Conservation (phyloP, 2,329 filamentous ascomycete species). For the Aspergillus tanneri region DNA sequence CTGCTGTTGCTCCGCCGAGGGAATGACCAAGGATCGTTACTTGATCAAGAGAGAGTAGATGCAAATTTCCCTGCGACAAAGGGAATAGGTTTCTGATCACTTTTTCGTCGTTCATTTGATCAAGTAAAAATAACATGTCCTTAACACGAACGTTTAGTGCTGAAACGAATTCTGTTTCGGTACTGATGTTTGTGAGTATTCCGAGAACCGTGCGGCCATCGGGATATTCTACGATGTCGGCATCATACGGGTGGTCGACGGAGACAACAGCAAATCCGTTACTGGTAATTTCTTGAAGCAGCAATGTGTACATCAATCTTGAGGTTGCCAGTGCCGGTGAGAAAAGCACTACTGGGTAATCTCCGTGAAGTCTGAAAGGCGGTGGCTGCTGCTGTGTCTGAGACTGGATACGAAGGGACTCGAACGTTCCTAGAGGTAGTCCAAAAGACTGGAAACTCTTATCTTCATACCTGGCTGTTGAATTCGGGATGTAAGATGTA, state of each 20-base stretch:
- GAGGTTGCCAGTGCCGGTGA: no score
- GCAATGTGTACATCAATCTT: no score
- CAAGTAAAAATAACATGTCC: slow-evolving; percentile 5
- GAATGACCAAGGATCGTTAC: slow-evolving; percentile 37
- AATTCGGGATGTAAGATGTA: no score
- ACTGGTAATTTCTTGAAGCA: no score
- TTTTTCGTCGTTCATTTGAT: slow-evolving; percentile 2
- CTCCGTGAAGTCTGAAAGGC: no score
- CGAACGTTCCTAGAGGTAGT: no score
- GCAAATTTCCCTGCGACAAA: slow-evolving; percentile 2
- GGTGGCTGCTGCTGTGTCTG: no score
- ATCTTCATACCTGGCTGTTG: no score
- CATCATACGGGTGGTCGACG: slow-evolving; percentile 25
- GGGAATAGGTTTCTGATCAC: not conserved
- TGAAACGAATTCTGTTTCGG: not conserved
- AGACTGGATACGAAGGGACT: no score
- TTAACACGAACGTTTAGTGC: slow-evolving; percentile 1
- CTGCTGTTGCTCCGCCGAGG: slow-evolving; percentile 35
- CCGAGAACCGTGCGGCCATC: slow-evolving; percentile 13
- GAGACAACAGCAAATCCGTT: no score
- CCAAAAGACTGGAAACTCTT: no score
- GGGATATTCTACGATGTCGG: slow-evolving; percentile 22
- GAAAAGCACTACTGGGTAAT: no score
- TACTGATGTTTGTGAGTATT: not conserved
- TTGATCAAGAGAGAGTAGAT: slow-evolving; percentile 3